Evolutionary conservation across 1,139 yeast genomes (phyloP).

Genomic region (Lizanozyma gosingica): DNA sequence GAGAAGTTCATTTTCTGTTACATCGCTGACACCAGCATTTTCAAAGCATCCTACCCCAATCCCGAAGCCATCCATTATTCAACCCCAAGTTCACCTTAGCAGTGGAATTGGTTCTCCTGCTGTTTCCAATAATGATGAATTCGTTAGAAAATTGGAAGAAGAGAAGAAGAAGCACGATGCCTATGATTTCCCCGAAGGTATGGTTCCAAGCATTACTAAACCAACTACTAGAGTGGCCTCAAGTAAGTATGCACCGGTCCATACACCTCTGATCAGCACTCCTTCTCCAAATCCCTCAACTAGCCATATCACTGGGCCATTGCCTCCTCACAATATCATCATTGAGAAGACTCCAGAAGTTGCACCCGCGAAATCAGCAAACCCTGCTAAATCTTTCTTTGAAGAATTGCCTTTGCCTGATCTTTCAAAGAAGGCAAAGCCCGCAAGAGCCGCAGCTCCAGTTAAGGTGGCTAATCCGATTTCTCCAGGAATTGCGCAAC

Average conservation of each 20-base stretch:
- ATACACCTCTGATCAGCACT: slow-evolving; percentile 21
- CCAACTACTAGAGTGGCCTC: slow-evolving; percentile 27
- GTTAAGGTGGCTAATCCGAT: slow-evolving; percentile 3
- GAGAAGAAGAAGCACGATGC: slow-evolving; percentile 60
- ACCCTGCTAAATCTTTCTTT: slow-evolving; percentile 33
- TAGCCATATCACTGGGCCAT: slow-evolving; percentile 4
- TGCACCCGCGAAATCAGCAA: slow-evolving; percentile 10
- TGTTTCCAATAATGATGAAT: slow-evolving; percentile 9
- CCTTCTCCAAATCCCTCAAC: slow-evolving; percentile 12
- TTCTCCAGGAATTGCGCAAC: not conserved
- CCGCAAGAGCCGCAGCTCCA: slow-evolving; percentile 24
- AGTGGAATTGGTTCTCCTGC: slow-evolving; percentile 4
- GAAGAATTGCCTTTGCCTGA: slow-evolving; percentile 42
- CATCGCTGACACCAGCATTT: slow-evolving; percentile 5
- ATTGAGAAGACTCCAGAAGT: slow-evolving; percentile 6
- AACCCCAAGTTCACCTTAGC: slow-evolving; percentile 1
- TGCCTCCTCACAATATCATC: slow-evolving; percentile 3
- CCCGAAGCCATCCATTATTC: slow-evolving; percentile 4
- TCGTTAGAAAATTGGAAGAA: slow-evolving; percentile 25
- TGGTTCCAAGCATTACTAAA: slow-evolving; percentile 34
- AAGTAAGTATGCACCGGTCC: slow-evolving; percentile 20
- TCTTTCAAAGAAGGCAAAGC: slow-evolving; percentile 17
- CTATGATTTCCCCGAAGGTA: slow-evolving; percentile 67
- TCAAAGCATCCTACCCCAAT: slow-evolving; percentile 3
- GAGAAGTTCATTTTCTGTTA: slow-evolving; percentile 1